Evolutionary conservation across 2,329 filamentous ascomycete species (phyloP), one percentile per base, ranked within the genome.

Genomic region (Byssothecium circinans): DNA sequence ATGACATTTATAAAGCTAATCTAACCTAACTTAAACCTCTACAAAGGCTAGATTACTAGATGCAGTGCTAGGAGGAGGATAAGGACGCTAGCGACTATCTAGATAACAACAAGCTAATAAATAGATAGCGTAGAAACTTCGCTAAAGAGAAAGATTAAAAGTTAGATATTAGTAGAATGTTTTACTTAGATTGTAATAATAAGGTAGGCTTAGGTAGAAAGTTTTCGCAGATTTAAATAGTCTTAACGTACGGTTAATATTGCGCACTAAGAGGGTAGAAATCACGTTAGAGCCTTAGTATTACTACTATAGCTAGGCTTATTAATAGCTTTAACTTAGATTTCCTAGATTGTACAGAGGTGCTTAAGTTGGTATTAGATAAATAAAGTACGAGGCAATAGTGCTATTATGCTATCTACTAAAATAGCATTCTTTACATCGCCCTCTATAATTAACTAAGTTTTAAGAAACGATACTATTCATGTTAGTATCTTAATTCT

Each of bases 361-460:
- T 25, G 25, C 43, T 45, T 45, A 45, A 34, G 43, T 10, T 15
- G 25, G 23, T 41, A 12, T 41, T 41, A 12, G 38, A 41, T 41
- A 41, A 25, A 25, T 35, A 43, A 15, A 45, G 43, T 7, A 40
- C 20, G 25, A 29, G 22, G 44, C 20, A n/a, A 46, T 46, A 29
- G 37, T 46, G 20, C 10, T 25, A 10, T 25, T 10, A 10, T 5
- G 23, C 10, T 43, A n/a, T 47, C 45, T 22, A 47, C 32, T 20
- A 47, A 47, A 32, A 49, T 15, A 43, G 41, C 23, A 44, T 49
- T 49, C 40, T 47, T 30, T 32, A 48, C 32, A 48, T 43, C 25
- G 30, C 41, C 6, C 27, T 49, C 41, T 44, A 44, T 41, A 41
- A 49, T 44, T 49, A 49, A 44, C 35, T 8, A 49, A 30, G 32